Evolutionary conservation across 2,329 filamentous ascomycete species (phyloP).

Genomic region (Biscogniauxia marginata): DNA sequence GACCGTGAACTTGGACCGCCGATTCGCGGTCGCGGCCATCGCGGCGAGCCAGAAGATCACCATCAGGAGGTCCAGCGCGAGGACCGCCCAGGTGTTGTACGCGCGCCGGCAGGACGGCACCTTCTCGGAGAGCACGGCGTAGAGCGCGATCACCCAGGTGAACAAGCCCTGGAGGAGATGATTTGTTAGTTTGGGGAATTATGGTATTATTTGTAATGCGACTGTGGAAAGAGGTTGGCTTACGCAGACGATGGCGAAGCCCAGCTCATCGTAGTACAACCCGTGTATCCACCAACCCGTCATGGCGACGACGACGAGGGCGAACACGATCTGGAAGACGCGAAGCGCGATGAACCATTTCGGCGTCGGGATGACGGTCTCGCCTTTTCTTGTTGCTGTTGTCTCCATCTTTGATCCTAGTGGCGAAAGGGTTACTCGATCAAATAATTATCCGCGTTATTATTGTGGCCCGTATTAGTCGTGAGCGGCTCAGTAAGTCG

Average conservation of each 20-base stretch:
- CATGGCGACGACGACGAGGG: constrained; percentile 44
- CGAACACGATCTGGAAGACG: constrained; percentile 40
- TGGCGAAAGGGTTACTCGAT: neutral
- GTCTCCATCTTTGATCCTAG: constrained; percentile 25
- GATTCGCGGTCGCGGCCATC: constrained; percentile 40
- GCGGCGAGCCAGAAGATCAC: constrained; percentile 48
- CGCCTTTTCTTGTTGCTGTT: constrained; percentile 21
- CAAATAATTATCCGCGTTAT: too few relatives aligned
- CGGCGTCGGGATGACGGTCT: constrained; percentile 40
- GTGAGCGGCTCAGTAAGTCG: too few relatives aligned
- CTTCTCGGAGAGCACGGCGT: constrained; percentile 43
- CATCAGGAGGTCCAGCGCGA: constrained; percentile 44
- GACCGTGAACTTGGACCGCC: constrained; percentile 37
- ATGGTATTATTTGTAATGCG: too few relatives aligned
- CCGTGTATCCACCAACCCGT: constrained; percentile 41
- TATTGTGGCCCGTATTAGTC: too few relatives aligned
- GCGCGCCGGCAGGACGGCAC: constrained; percentile 31
- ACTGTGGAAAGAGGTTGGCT: constrained; percentile 16
- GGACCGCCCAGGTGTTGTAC: constrained; percentile 46
- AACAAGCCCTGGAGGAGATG: constrained; percentile 42
- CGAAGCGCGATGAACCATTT: constrained; percentile 43
- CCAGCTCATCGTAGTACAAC: constrained; percentile 39
- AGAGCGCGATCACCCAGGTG: constrained; percentile 45
- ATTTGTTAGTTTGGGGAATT: constrained; percentile 9
- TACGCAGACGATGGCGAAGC: constrained; percentile 43